Evolutionary conservation across 1,139 yeast genomes (phyloP).

Genomic region (Blastobotrys ciferrii): DNA sequence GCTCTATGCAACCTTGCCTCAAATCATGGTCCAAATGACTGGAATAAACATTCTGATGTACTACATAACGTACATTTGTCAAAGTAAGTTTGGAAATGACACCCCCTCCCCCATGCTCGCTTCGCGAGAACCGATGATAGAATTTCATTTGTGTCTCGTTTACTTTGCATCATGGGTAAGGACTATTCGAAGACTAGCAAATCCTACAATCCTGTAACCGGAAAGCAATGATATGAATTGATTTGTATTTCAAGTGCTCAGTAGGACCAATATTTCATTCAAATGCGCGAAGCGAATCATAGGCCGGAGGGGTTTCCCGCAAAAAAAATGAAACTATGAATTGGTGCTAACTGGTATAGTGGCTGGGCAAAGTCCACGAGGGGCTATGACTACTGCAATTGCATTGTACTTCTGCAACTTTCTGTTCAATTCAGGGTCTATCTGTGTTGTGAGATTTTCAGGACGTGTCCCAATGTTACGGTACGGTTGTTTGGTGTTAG

Average conservation of each 20-base stretch:
- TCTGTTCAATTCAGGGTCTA: conserved; percentile 46
- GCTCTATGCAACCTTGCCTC: conserved; percentile 52
- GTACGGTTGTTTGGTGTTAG: conserved; percentile 38
- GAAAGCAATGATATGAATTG: too few relatives aligned
- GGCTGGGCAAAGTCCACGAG: conserved; percentile 23
- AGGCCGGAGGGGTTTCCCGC: too few relatives aligned
- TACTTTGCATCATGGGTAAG: too few relatives aligned
- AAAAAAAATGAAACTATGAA: too few relatives aligned
- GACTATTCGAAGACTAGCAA: too few relatives aligned
- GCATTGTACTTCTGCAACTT: conserved; percentile 29
- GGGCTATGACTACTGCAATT: conserved; percentile 25
- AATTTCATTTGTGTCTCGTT: too few relatives aligned
- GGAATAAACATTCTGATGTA: conserved; percentile 62
- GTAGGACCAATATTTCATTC: too few relatives aligned
- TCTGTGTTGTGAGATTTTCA: conserved; percentile 37
- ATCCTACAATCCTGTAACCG: too few relatives aligned
- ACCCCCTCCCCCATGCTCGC: too few relatives aligned
- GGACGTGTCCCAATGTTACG: conserved; percentile 38
- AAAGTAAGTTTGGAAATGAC: conserved; percentile 15
- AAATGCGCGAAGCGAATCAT: too few relatives aligned
- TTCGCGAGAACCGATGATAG: too few relatives aligned
- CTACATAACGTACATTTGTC: conserved; percentile 23
- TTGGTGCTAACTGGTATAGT: conserved; percentile 20
- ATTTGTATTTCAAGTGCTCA: too few relatives aligned
- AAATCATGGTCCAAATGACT: conserved; percentile 60